Base-by-base conservation (phyloP, 768 basidiomycete genomes). In the Mycena epipterygia region DNA sequence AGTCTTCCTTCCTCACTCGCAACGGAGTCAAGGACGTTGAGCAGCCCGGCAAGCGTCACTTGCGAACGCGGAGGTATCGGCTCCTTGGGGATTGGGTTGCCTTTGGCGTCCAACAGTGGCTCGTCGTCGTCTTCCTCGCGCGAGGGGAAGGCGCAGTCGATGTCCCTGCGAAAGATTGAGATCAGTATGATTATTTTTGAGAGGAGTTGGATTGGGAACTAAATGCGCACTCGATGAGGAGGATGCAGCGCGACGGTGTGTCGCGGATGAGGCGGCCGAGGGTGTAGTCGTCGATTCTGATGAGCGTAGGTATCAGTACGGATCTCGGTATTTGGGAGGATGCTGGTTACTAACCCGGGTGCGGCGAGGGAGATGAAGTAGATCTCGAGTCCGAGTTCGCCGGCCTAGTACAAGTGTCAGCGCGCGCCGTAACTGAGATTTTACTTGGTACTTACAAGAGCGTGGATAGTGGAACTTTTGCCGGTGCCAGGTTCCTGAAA, bases 361-460 rank as follows among this genome's bases (percentile, higher is more conserved):
- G 75, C 72, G 5, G 80, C 72, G 6, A 82, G 67, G 8, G 77
- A 77, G 32, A 82, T 68, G 25, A 73, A 67, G 74, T 90, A 92
- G 68, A 92, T 90, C 77, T 91, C 89, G 46, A 92, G 82, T 0
- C 85, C 84, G 27, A 92, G 80, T 72, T 90, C 89, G 53, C 89
- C 87, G 25, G 88, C 88, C 67, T 89, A 27, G 19, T 5, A 44
- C 19, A 48, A 23, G 35, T 19, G 52, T 25, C 13, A 37, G 35
- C n/a, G 21, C 23, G 35, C 13, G 33, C 21, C n/a, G 16, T 17
- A 8, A 37, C 8, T 5, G 29, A 27, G 29, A 35, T 21, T 29
- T 3, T 25, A 23, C 12, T 2, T 14, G 49, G 6, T 51, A 67
- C 73, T 23, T 48, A 73, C 78, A 25, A 79, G 56, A 6, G 79